Evolutionary conservation across 805 yeast genomes (phyloP).

Genomic region (Cyberlindnera petersonii): DNA sequence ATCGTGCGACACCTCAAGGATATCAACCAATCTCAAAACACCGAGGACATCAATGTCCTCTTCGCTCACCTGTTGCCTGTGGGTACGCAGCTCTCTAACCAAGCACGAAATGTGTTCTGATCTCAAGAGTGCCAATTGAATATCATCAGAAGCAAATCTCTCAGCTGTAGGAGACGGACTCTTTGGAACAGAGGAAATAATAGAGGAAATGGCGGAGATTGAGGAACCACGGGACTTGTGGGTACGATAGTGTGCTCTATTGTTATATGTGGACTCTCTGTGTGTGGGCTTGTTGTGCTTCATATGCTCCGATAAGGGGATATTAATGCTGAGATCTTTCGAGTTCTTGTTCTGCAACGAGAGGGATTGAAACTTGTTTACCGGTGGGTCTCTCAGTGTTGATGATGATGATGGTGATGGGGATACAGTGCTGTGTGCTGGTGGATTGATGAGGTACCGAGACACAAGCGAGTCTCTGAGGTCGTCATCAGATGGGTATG

Average conservation of each 20-base stretch:
- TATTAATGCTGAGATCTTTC: conserved; percentile 25
- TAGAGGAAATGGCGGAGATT: conserved; percentile 28
- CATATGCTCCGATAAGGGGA: conserved; percentile 14
- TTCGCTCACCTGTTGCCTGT: conserved; percentile 20
- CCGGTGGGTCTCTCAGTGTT: neutral
- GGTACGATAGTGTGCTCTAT: conserved; percentile 4
- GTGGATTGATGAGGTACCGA: conserved; percentile 14
- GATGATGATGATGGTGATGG: too few relatives aligned
- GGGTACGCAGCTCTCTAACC: conserved; percentile 14
- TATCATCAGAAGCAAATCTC: conserved; percentile 3
- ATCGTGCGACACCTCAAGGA: conserved; percentile 27
- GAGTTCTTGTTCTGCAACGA: conserved; percentile 24
- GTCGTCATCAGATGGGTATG: conserved; percentile 24
- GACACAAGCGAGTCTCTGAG: conserved; percentile 21
- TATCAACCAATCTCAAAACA: conserved; percentile 34
- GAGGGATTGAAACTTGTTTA: conserved; percentile 14
- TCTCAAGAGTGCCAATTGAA: conserved; percentile 20
- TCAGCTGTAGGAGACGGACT: conserved; percentile 22
- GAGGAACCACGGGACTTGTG: conserved; percentile 28
- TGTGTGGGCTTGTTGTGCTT: neutral
- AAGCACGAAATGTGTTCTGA: conserved; percentile 18
- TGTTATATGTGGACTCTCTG: neutral
- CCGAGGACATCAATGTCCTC: conserved; percentile 34
- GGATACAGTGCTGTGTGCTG: conserved; percentile 2
- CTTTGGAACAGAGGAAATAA: conserved; percentile 28